These are phyloP conservation scores for Cladosporium sp. DNA, from an alignment of 2,329 filamentous ascomycete species.

Conservation along the genomic window DNA sequence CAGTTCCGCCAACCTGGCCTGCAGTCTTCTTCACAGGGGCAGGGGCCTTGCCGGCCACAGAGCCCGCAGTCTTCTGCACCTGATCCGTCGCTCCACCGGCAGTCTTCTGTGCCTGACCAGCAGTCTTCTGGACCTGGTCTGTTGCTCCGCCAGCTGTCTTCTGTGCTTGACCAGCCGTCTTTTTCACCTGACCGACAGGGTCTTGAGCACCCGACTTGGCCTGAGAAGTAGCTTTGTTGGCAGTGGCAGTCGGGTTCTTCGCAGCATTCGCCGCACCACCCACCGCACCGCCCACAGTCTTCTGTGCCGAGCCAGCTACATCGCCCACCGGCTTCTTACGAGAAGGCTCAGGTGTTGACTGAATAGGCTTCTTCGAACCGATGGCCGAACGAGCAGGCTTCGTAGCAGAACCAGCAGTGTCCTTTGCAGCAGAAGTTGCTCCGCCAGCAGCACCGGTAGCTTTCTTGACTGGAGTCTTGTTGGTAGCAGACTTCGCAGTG, in stretches of 20 bases:
- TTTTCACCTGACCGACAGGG: constrained; percentile 3
- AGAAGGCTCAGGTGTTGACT: constrained; percentile 1
- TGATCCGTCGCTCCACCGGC: constrained; percentile 1
- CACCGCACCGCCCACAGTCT: constrained; percentile 12
- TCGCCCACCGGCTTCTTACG: constrained; percentile 7
- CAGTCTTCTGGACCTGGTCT: constrained; percentile 4
- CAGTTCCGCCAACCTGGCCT: constrained; percentile 7
- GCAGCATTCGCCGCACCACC: constrained; percentile 14
- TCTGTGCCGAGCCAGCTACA: constrained; percentile 6
- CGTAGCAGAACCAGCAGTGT: constrained; percentile 19
- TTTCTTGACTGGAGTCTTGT: constrained; percentile 19
- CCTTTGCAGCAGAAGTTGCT: constrained; percentile 22
- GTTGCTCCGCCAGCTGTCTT: constrained; percentile 4
- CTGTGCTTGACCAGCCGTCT: neutral
- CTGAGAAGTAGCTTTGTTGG: constrained; percentile 7
- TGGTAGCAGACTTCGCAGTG: constrained; percentile 5
- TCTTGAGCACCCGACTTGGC: neutral
- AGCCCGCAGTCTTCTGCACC: constrained; percentile 11
- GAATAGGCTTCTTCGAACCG: constrained; percentile 21
- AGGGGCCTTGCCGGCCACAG: constrained; percentile 12
- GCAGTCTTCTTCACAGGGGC: constrained; percentile 20
- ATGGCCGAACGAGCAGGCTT: constrained; percentile 17
- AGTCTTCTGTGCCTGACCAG: constrained; percentile 5
- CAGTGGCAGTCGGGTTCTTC: constrained; percentile 17
- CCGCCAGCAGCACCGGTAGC: constrained; percentile 13